Conservation (phyloP, 2,329 filamentous ascomycete genomes). For the Ophiostoma tasmaniense region DNA sequence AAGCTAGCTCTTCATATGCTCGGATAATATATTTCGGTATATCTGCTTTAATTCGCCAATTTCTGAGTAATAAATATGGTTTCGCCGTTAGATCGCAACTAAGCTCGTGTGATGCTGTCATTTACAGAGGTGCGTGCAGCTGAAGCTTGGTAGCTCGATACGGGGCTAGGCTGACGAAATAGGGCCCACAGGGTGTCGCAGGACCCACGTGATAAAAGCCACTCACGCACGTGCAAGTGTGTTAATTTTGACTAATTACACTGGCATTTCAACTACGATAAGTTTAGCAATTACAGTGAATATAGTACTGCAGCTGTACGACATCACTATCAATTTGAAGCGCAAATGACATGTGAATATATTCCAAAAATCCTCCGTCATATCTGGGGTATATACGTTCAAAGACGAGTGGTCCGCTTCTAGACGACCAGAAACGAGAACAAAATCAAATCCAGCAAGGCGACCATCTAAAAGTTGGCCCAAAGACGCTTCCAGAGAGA, state of each 20-base stretch:
- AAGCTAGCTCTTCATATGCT: neutral
- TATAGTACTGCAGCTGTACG: neutral
- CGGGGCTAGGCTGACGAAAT: neutral
- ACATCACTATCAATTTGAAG: neutral
- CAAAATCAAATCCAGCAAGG: neutral
- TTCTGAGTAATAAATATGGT: neutral
- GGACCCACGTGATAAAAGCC: neutral
- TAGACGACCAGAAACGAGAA: neutral
- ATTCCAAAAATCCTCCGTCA: neutral
- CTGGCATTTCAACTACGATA: neutral
- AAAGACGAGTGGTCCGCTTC: neutral
- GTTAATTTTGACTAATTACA: neutral
- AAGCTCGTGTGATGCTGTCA: neutral
- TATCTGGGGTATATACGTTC: neutral
- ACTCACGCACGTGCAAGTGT: neutral
- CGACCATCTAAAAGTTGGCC: constrained; percentile 27
- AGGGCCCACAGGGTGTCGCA: neutral
- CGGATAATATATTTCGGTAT: neutral
- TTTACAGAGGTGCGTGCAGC: neutral
- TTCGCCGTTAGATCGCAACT: neutral
- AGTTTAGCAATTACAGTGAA: neutral
- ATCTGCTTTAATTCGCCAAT: neutral
- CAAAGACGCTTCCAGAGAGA: constrained; percentile 38
- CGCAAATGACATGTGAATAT: neutral
- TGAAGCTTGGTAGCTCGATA: constrained; percentile 1